A percentile compares a stretch with the other conserved stretches of the same genome.
Evolutionary conservation across 75 land plant genomes (phyloP).

Genomic region (Ceratopteris richardii): DNA sequence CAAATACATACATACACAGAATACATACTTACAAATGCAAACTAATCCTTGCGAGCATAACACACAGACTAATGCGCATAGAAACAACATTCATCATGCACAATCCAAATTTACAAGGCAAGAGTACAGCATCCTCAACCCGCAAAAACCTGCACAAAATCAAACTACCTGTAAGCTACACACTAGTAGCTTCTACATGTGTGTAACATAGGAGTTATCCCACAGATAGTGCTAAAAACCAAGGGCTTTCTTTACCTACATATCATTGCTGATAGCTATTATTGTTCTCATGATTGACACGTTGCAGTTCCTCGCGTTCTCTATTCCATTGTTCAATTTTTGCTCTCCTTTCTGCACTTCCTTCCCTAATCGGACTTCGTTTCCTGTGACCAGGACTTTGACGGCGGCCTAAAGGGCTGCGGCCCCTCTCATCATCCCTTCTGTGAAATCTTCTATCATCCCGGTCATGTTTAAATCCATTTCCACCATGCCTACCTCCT

Average conservation of each 20-base stretch:
- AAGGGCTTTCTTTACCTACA: neutral
- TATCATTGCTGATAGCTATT: slow-evolving; percentile 1
- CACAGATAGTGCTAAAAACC: no score
- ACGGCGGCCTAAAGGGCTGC: slow-evolving; percentile 23
- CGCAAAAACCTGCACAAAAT: slow-evolving; percentile 13
- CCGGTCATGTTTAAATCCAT: slow-evolving; percentile 8
- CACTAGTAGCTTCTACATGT: no score
- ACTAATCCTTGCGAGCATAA: no score
- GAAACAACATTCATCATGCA: no score
- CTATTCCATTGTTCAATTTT: slow-evolving; percentile 82
- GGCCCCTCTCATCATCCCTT: slow-evolving; percentile 33
- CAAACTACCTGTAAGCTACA: slow-evolving; percentile 10
- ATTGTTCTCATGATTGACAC: neutral
- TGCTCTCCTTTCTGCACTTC: slow-evolving; percentile 77
- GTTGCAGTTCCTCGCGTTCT: slow-evolving; percentile 50
- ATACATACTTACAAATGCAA: no score
- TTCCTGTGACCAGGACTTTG: slow-evolving; percentile 30
- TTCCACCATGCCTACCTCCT: slow-evolving; percentile 7
- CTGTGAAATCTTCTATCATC: slow-evolving; percentile 32
- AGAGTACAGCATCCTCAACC: slow-evolving; percentile 9
- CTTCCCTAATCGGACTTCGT: slow-evolving; percentile 50
- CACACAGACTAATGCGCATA: no score
- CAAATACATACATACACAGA: no score
- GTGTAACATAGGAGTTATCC: no score
- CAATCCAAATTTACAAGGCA: neutral